A percentile compares a stretch with the other conserved stretches of the same genome.
phyloP scores from a whole-genome alignment of 352 stramenopile species.

The Phytophthora cactorum region DNA sequence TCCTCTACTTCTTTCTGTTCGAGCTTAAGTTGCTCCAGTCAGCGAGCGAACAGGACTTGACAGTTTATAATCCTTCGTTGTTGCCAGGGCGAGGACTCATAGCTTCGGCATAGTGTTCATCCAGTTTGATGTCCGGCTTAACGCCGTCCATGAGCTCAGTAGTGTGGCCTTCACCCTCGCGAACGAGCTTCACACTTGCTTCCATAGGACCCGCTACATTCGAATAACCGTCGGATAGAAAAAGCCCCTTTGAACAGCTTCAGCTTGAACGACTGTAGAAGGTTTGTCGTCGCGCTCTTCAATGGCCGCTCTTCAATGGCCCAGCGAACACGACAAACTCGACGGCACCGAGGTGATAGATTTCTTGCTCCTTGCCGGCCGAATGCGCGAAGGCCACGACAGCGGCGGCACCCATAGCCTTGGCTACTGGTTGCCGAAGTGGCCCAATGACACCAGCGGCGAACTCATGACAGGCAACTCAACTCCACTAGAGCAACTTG shows the following conservation, averaged over 20 bases:
- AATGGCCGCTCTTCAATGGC: slow-evolving; percentile 12
- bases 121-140: slow-evolving; percentile 31
- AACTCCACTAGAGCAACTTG: no score
- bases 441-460: no score
- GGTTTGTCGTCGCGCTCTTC: not conserved
- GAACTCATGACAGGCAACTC: no score
- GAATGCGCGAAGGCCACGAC: no score
- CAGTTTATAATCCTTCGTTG: slow-evolving; percentile 14
- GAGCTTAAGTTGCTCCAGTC: slow-evolving; percentile 40
- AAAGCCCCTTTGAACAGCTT: slow-evolving; percentile 18
- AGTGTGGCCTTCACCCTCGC: slow-evolving; percentile 40
- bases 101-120: slow-evolving; percentile 36
- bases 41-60: slow-evolving; percentile 30
- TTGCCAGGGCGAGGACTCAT: slow-evolving; percentile 25
- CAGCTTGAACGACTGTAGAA: slow-evolving; percentile 1
- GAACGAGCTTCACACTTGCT: slow-evolving; percentile 15
- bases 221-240: slow-evolving; percentile 3
- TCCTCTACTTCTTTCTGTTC: slow-evolving; percentile 21
- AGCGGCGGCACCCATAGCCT: no score
- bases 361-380: no score
- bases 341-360: no score
- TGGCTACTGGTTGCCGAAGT: no score
- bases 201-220: not conserved
- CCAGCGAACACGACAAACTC: not conserved
- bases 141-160: slow-evolving; percentile 41